Evolutionary conservation across 768 basidiomycete species (phyloP).

Genomic region (Floccularia luteovirens): DNA sequence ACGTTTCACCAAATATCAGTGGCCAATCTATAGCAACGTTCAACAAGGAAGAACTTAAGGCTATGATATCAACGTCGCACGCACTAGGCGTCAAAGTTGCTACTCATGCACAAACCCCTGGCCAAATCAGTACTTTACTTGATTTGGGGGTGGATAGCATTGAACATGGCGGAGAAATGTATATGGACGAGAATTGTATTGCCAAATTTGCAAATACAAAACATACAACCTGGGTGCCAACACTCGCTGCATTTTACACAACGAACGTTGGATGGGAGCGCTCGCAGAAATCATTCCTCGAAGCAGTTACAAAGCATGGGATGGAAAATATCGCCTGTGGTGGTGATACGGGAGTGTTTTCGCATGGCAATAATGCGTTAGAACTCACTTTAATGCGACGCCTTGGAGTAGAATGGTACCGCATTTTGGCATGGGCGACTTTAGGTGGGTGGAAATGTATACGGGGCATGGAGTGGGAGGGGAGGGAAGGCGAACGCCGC

Average conservation of each 20-base stretch:
- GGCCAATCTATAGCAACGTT: conserved; percentile 34
- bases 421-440: conserved; percentile 52
- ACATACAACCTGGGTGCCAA: conserved; percentile 47
- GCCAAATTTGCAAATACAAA: conserved; percentile 15
- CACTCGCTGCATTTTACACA: conserved; percentile 43
- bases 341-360: conserved; percentile 59
- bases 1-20: conserved; percentile 28
- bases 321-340: conserved; percentile 50
- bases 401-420: conserved; percentile 43
- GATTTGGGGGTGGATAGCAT: conserved; percentile 41
- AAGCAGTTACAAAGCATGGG: conserved; percentile 31
- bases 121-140: conserved; percentile 24
- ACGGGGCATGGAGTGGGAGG: conserved; percentile 39
- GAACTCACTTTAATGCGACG: conserved; percentile 56
- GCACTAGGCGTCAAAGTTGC: conserved; percentile 48
- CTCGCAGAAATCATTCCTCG: conserved; percentile 30
- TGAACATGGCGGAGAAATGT: conserved; percentile 43
- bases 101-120: conserved; percentile 37
- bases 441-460: conserved; percentile 53
- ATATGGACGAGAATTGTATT: conserved; percentile 9
- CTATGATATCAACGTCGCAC: conserved; percentile 46
- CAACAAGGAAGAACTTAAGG: conserved; percentile 31
- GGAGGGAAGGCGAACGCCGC: conserved; percentile 11
- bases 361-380: conserved; percentile 51
- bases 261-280: conserved; percentile 26